These are phyloP conservation scores for Cladosporium sp. DNA, from an alignment of 2,329 filamentous ascomycete genomes.

Conservation along the genomic window DNA sequence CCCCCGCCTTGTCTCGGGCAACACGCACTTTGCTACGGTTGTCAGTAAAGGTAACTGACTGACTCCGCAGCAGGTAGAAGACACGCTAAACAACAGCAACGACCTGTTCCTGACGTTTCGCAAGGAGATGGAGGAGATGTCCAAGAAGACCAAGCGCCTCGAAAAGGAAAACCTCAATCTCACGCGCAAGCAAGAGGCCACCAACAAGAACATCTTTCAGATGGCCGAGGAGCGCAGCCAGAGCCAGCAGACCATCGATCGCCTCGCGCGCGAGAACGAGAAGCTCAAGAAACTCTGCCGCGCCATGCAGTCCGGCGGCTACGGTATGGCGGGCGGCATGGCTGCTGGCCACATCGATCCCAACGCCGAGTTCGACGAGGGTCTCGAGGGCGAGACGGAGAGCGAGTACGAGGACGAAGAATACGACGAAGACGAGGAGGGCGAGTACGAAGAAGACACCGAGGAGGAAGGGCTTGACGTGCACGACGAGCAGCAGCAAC, in stretches of 20 bases:
- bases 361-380: constrained; percentile 26
- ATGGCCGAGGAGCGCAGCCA: constrained; percentile 92
- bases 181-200: constrained; percentile 88
- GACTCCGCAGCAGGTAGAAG: constrained; percentile 75
- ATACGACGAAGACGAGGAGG: constrained; percentile 53
- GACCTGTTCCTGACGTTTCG: constrained; percentile 94
- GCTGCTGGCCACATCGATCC: constrained; percentile 15
- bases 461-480: constrained; percentile 44
- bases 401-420: constrained; percentile 65
- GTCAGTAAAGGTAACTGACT: constrained; percentile 31
- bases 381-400: constrained; percentile 49
- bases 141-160: constrained; percentile 93
- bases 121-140: constrained; percentile 99
- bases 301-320: constrained; percentile 91
- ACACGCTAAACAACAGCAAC: constrained; percentile 97
- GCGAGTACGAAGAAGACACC: constrained; percentile 61
- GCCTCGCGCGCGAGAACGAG: constrained; percentile 77
- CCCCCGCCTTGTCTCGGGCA: constrained; percentile 2
- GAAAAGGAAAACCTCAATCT: constrained; percentile 94
- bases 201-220: constrained; percentile 89
- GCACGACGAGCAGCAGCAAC: constrained; percentile 14
- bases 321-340: constrained; percentile 47
- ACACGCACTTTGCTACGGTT: constrained; percentile 11
- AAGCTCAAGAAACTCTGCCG: constrained; percentile 93
- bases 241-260: constrained; percentile 70